Percentiles rank a stretch among this genome's conserved stretches.
These are phyloP conservation scores for Penicillium canariense DNA, from an alignment of 495 filamentous ascomycete genomes.

Conservation along the genomic window DNA sequence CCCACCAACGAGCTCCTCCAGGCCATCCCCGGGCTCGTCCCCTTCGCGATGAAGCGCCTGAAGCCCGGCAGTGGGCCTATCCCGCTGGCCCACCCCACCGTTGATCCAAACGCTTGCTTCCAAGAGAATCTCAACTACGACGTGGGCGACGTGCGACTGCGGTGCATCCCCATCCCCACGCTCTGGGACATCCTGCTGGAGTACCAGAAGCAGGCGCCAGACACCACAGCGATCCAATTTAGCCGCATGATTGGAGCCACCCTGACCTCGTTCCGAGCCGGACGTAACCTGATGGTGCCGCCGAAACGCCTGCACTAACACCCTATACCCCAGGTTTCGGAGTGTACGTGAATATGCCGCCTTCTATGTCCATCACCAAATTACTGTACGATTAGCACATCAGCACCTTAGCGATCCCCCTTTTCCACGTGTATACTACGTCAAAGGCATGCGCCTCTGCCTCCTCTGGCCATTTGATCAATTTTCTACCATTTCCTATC, in stretches of 20 bases:
- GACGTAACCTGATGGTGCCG: conserved; percentile 6
- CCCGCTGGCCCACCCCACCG: conserved; percentile 9
- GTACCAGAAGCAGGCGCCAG: conserved; percentile 23
- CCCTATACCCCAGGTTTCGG: too few relatives aligned
- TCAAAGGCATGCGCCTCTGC: not conserved
- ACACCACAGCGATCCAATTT: conserved; percentile 22
- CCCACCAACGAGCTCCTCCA: conserved; percentile 32
- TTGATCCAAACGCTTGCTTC: conserved; percentile 25
- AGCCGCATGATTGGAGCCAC: conserved; percentile 36
- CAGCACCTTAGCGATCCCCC: too few relatives aligned
- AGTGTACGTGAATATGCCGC: too few relatives aligned
- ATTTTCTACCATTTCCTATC: not conserved
- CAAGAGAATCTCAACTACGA: conserved; percentile 42
- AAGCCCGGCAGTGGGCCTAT: conserved; percentile 30
- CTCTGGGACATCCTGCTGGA: conserved; percentile 37
- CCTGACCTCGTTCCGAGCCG: conserved; percentile 28
- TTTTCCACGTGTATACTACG: not conserved
- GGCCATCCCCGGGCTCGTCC: conserved; percentile 31
- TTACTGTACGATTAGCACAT: not conserved
- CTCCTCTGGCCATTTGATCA: too few relatives aligned
- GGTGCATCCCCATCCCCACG: conserved; percentile 14
- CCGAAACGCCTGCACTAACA: conserved; percentile 1
- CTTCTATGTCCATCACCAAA: too few relatives aligned
- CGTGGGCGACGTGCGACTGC: conserved; percentile 27
- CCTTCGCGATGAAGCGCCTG: conserved; percentile 28